A percentile compares a stretch with the other conserved stretches of the same genome.
These are phyloP conservation scores for Aspergillus saccharolyticus DNA, from an alignment of 495 filamentous ascomycete genomes.

Conservation along the genomic window DNA sequence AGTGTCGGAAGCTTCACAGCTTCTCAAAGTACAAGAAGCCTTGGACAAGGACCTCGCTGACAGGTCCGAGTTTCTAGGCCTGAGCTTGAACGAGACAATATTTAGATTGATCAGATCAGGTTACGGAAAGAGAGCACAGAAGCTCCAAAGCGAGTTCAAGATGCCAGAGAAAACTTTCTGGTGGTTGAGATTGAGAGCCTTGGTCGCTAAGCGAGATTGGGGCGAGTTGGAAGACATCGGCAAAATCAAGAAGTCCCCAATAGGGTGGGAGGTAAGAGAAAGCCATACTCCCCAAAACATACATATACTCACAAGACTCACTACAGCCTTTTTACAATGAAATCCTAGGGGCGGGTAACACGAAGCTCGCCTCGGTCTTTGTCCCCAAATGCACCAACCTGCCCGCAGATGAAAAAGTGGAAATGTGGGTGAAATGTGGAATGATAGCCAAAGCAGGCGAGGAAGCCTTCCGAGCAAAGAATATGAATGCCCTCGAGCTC, in stretches of 20 bases:
- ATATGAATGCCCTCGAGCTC: slow-evolving; percentile 61
- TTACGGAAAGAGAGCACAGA: slow-evolving; percentile 73
- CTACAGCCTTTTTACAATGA: slow-evolving; percentile 85
- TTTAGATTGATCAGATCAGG: slow-evolving; percentile 73
- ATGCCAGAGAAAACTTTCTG: slow-evolving; percentile 82
- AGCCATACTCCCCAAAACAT: slow-evolving; percentile 9
- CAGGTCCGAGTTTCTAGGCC: slow-evolving; percentile 63
- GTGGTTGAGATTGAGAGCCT: slow-evolving; percentile 85
- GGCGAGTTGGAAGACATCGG: slow-evolving; percentile 82
- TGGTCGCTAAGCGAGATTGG: slow-evolving; percentile 88
- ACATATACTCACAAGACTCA: slow-evolving; percentile 21
- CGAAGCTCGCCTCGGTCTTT: slow-evolving; percentile 75
- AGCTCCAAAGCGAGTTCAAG: slow-evolving; percentile 86
- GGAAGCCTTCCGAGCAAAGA: slow-evolving; percentile 79
- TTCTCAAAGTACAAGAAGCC: slow-evolving; percentile 78
- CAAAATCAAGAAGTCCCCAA: slow-evolving; percentile 69
- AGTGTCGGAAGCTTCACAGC: slow-evolving; percentile 68
- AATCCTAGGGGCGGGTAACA: slow-evolving; percentile 81
- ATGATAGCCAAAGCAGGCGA: slow-evolving; percentile 86
- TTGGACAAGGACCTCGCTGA: slow-evolving; percentile 75
- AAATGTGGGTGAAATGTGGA: slow-evolving; percentile 96
- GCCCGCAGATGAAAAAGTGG: slow-evolving; percentile 61
- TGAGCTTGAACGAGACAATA: slow-evolving; percentile 85
- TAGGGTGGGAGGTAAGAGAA: slow-evolving; percentile 82
- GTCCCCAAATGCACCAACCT: slow-evolving; percentile 77